These are phyloP conservation scores for Phytophthora uliginosa DNA, from an alignment of 352 stramenopile genomes.

Conservation along the genomic window DNA sequence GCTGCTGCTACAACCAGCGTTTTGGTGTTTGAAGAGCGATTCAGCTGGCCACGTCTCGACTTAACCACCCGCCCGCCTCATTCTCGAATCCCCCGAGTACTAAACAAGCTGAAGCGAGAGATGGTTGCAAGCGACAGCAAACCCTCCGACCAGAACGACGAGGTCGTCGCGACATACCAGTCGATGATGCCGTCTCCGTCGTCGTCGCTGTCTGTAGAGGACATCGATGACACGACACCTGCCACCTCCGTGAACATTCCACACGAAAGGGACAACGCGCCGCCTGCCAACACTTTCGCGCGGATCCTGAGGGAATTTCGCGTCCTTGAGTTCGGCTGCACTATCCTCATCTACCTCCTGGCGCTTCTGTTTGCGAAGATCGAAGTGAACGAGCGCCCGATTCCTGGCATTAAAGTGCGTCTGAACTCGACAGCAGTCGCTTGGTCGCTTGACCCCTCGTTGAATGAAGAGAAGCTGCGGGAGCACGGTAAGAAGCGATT, in stretches of 20 bases:
- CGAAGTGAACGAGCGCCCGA: constrained; percentile 49
- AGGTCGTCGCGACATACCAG: background rate
- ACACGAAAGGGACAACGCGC: background rate
- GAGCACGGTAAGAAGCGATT: background rate
- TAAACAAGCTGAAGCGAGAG: background rate
- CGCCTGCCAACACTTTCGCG: background rate
- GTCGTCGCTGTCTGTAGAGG: background rate
- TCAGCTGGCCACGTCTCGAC: background rate
- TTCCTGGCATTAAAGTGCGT: constrained; percentile 49
- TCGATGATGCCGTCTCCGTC: constrained; percentile 11
- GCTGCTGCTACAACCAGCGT: background rate
- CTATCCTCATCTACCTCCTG: constrained; percentile 47
- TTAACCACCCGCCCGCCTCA: background rate
- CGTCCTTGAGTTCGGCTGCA: constrained; percentile 58
- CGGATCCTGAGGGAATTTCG: constrained; percentile 41
- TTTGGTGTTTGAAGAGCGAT: background rate
- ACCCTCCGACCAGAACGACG: constrained; percentile 19
- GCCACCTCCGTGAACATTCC: constrained; percentile 7
- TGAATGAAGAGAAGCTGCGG: constrained; percentile 44
- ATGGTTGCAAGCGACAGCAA: constrained; percentile 13
- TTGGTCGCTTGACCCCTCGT: constrained; percentile 47
- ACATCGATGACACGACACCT: background rate
- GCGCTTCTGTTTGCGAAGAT: constrained; percentile 57
- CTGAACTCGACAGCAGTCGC: constrained; percentile 42
- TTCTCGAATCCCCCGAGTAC: background rate